A percentile compares a stretch with the other conserved stretches of the same genome.
Conservation (phyloP, 2,329 filamentous ascomycete genomes). For the Passalora sequoiae region DNA sequence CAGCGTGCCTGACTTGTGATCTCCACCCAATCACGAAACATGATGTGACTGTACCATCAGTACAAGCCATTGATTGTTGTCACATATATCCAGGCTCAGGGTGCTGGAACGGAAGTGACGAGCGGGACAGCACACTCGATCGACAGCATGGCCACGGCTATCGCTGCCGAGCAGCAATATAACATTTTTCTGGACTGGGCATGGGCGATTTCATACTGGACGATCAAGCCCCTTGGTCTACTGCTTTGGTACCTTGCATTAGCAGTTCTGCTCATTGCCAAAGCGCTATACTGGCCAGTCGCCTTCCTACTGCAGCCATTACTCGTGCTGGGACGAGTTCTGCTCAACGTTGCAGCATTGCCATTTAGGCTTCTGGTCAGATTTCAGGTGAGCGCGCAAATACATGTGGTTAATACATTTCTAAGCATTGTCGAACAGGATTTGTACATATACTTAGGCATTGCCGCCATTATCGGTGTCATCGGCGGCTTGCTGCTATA, state of each 20-base stretch:
- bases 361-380: slow-evolving; percentile 49
- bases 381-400: slow-evolving; percentile 48
- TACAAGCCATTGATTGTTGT: too few relatives aligned
- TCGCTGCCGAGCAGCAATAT: background rate
- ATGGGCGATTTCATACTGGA: slow-evolving; percentile 28
- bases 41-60: too few relatives aligned
- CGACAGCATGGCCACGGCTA: background rate
- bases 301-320: slow-evolving; percentile 49
- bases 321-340: slow-evolving; percentile 41
- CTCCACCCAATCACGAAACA: too few relatives aligned
- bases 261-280: slow-evolving; percentile 39
- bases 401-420: background rate
- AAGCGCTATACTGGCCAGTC: slow-evolving; percentile 46
- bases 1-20: too few relatives aligned
- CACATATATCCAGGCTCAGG: too few relatives aligned
- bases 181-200: slow-evolving; percentile 18
- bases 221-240: slow-evolving; percentile 37
- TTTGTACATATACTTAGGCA: slow-evolving; percentile 56
- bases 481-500: slow-evolving; percentile 57
- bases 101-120: too few relatives aligned
- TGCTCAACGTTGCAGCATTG: slow-evolving; percentile 41
- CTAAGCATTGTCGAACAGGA: slow-evolving; percentile 37
- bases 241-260: slow-evolving; percentile 37
- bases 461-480: slow-evolving; percentile 63
- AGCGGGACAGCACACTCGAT: too few relatives aligned